phyloP scores from a whole-genome alignment of 805 yeast genomes.

The Ogataea pini region DNA sequence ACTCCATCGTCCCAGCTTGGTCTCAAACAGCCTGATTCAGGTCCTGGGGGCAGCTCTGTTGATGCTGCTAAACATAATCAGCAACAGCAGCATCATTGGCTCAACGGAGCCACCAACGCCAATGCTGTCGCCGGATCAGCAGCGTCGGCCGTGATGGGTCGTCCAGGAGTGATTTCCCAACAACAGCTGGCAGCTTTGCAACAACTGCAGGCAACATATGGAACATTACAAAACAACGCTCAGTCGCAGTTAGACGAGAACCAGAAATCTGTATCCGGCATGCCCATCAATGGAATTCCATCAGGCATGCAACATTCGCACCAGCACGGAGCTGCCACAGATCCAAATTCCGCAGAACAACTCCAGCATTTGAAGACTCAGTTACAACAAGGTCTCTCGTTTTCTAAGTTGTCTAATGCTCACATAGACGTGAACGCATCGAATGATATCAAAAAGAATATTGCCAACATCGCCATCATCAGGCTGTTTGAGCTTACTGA shows the following conservation, averaged over 20 bases:
- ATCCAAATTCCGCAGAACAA: conserved; percentile 3
- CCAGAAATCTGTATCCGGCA: conserved; percentile 8
- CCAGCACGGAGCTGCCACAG: not conserved
- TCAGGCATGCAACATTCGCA: conserved; percentile 5
- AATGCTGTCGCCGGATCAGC: conserved; percentile 29
- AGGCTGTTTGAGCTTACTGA: conserved; percentile 53
- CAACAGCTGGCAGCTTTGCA: conserved; percentile 29
- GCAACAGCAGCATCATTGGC: conserved; percentile 25
- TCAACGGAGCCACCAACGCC: conserved; percentile 15
- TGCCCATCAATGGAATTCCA: not conserved
- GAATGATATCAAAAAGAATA: conserved; percentile 31
- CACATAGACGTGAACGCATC: conserved; percentile 18
- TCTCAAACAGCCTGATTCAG: conserved; percentile 1
- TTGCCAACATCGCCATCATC: conserved; percentile 52
- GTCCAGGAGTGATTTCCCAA: conserved; percentile 27
- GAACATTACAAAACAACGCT: conserved; percentile 29
- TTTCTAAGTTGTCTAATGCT: conserved; percentile 13
- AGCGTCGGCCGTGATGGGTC: conserved; percentile 29
- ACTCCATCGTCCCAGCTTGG: conserved; percentile 12
- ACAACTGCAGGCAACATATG: conserved; percentile 35
- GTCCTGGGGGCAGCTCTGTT: conserved; percentile 1
- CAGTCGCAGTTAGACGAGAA: conserved; percentile 26
- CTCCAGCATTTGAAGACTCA: conserved; percentile 11
- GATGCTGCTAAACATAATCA: conserved; percentile 18
- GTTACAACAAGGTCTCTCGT: conserved; percentile 12